These are phyloP conservation scores for Gentiana dahurica DNA, from an alignment of 257 asterid species.

Conservation along the genomic window DNA sequence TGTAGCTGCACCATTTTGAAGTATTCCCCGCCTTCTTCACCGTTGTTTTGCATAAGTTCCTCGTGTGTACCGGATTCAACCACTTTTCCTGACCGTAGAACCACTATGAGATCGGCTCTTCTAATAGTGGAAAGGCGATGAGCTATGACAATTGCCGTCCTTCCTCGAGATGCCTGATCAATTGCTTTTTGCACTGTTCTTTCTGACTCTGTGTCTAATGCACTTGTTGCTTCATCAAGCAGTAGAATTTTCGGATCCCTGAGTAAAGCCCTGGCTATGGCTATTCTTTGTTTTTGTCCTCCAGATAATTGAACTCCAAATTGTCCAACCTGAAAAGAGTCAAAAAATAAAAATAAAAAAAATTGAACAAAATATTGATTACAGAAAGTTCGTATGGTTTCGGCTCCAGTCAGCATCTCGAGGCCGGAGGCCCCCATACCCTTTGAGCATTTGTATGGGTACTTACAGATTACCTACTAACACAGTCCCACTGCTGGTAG, in stretches of 20 bases:
- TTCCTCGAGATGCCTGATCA: slow-evolving; percentile 57
- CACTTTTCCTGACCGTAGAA: slow-evolving; percentile 50
- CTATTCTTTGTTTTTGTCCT: slow-evolving; percentile 82
- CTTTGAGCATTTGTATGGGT: too few relatives aligned
- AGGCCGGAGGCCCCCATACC: too few relatives aligned
- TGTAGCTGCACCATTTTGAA: slow-evolving; percentile 57
- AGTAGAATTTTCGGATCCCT: slow-evolving; percentile 62
- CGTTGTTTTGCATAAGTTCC: slow-evolving; percentile 43
- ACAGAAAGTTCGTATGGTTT: too few relatives aligned
- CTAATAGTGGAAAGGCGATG: slow-evolving; percentile 75
- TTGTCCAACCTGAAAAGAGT: slow-evolving; percentile 55
- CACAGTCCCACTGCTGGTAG: too few relatives aligned
- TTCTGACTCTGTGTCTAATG: slow-evolving; percentile 67
- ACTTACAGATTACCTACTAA: too few relatives aligned
- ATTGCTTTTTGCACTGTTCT: slow-evolving; percentile 63
- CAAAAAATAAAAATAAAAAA: too few relatives aligned
- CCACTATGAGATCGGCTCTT: slow-evolving; percentile 36
- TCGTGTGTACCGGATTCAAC: slow-evolving; percentile 60
- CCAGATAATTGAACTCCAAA: slow-evolving; percentile 75
- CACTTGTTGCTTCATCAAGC: slow-evolving; percentile 82
- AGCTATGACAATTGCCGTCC: slow-evolving; percentile 60
- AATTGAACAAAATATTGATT: too few relatives aligned
- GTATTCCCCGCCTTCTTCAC: slow-evolving; percentile 43
- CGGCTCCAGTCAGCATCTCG: too few relatives aligned
- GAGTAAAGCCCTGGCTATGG: slow-evolving; percentile 75